Evolutionary conservation across 2,329 filamentous ascomycete species (phyloP), one percentile per base, ranked within the genome.

Genomic region (Colletotrichum incanum): DNA sequence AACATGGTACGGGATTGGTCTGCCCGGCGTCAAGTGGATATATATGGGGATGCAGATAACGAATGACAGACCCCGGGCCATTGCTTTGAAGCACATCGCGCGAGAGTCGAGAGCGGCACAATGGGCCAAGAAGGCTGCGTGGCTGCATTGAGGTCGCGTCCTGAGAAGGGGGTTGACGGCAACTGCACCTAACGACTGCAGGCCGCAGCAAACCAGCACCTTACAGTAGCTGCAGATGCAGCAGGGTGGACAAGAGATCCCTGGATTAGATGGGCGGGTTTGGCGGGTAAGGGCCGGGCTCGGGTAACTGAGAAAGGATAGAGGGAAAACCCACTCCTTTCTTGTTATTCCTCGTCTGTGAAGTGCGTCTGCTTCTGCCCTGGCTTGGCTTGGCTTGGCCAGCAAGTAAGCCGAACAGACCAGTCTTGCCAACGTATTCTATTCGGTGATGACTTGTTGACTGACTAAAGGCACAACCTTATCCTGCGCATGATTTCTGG

Each of bases 191-290:
- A 47, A 45, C 39, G 16, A 64, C 41, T 39, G 59, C 54, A 47
- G 47, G 43, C 62, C 56, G 62, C 62, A 66, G 34, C 45, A 28
- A 50, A 34, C 18, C 47, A 63, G 43, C 60, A 45, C 23, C 60
- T 63, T 23, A 52, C 49, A 31, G 45, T 58, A 63, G 58, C 56
- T 59, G 69, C 58, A 60, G 52, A 66, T 70, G 62, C 69, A 66
- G 67, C 45, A 61, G 20, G 50, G 41, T 34, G 66, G 50, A 56
- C 60, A 52, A 65, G 45, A 70, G 67, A 72, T 69, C 69, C 52
- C 65, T 71, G 64, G 47, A 28, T 49, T 62, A 39, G 58, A 49
- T 64, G 69, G 64, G 55, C 64, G 68, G 62, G 67, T 66, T 71
- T 61, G 67, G 49, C 63, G 64, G 64, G 68, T 39, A 31, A 56